phyloP scores from a whole-genome alignment of 768 basidiomycete genomes.

The Albatrellus ellisii region DNA sequence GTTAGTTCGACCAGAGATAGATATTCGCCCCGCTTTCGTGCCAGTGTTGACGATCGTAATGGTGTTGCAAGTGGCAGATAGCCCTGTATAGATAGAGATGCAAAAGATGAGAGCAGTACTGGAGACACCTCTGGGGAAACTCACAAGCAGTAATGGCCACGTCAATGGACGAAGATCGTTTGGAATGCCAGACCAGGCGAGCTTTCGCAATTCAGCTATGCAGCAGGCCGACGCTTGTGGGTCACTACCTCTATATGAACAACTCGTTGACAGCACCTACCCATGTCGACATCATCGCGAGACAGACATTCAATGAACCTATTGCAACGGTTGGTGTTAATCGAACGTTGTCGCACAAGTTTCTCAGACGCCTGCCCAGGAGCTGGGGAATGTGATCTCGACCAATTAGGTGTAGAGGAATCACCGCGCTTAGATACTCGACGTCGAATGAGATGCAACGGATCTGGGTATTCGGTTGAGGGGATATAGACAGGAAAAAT shows the following conservation, averaged over 20 bases:
- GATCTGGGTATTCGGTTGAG: constrained; percentile 7
- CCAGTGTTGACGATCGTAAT: constrained; percentile 61
- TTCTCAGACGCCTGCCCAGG: constrained; percentile 23
- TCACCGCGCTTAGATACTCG: constrained; percentile 1
- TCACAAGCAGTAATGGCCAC: constrained; percentile 88
- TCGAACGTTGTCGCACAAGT: constrained; percentile 60
- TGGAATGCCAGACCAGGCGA: constrained; percentile 94
- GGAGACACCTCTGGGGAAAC: constrained; percentile 21
- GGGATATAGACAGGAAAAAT: not conserved
- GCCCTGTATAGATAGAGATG: constrained; percentile 38
- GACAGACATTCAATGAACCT: constrained; percentile 76
- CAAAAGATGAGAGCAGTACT: not conserved
- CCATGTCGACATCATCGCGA: constrained; percentile 70
- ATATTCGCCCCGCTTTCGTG: constrained; percentile 88
- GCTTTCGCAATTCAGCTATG: constrained; percentile 71
- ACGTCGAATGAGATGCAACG: constrained; percentile 8
- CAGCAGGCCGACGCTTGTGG: not conserved
- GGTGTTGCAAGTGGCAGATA: constrained; percentile 82
- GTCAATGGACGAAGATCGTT: constrained; percentile 76
- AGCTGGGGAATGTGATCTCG: constrained; percentile 9
- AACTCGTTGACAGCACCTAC: constrained; percentile 27
- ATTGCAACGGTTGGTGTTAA: constrained; percentile 61
- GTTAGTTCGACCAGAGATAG: constrained; percentile 78
- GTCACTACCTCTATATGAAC: not conserved
- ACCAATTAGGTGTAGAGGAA: constrained; percentile 1